A percentile compares a stretch with the other conserved stretches of the same genome.
Conservation (phyloP, 164 flowering plant species). For the Macadamia tetraphylla region DNA sequence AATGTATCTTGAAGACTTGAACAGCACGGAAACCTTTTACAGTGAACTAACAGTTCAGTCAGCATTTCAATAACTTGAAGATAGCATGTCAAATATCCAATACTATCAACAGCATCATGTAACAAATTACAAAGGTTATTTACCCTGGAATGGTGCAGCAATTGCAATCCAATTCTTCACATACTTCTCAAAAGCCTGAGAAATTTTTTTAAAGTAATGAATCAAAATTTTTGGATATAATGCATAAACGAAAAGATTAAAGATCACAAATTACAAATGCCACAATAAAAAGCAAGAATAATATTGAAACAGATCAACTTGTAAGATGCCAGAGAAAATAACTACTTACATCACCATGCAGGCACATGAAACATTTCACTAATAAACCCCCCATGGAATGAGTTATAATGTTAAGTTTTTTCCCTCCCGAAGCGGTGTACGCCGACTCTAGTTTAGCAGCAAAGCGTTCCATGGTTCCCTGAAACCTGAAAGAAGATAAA, state of each 20-base stretch:
- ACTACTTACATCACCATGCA: slow-evolving; percentile 65
- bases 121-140: slow-evolving; percentile 6
- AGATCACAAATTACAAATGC: not conserved
- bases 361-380: slow-evolving; percentile 92
- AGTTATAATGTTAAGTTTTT: slow-evolving; percentile 70
- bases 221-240: not conserved
- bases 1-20: no score
- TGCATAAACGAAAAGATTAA: not conserved
- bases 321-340: not conserved
- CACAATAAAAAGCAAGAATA: not conserved
- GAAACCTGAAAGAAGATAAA: slow-evolving; percentile 42
- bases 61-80: no score
- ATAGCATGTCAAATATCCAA: not conserved
- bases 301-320: not conserved
- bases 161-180: slow-evolving; percentile 97
- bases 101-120: not conserved
- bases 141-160: slow-evolving; percentile 95
- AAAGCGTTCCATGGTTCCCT: slow-evolving; percentile 65
- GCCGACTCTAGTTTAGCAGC: slow-evolving; percentile 70
- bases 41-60: no score
- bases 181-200: slow-evolving; percentile 89
- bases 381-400: slow-evolving; percentile 99
- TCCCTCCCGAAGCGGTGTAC: slow-evolving; percentile 82
- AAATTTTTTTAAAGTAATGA: not conserved
- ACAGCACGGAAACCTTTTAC: no score